phyloP scores from a whole-genome alignment of 2,329 filamentous ascomycete species.

The Aspergillus intermedius region DNA sequence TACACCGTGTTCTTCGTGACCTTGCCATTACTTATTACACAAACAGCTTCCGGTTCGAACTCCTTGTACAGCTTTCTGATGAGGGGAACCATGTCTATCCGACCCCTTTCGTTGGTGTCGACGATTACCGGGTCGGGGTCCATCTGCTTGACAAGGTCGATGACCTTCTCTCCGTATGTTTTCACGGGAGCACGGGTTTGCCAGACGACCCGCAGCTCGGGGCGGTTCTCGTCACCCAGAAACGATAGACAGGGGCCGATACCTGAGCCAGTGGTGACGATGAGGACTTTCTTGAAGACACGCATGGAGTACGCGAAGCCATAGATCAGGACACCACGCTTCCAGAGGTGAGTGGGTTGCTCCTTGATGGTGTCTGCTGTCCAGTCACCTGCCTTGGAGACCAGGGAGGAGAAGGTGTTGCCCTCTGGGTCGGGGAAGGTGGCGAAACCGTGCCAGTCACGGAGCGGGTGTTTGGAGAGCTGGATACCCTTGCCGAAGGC shows the following conservation, averaged over 20 bases:
- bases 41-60: conserved; percentile 58
- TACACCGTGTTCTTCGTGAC: conserved; percentile 64
- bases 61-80: conserved; percentile 46
- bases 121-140: conserved; percentile 61
- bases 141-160: conserved; percentile 50
- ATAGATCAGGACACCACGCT: conserved; percentile 59
- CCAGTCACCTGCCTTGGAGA: conserved; percentile 72
- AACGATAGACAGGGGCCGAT: conserved; percentile 64
- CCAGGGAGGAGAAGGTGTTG: conserved; percentile 59
- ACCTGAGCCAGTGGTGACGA: conserved; percentile 67
- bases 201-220: conserved; percentile 58
- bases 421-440: conserved; percentile 57
- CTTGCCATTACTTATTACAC: conserved; percentile 64
- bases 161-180: conserved; percentile 56
- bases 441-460: conserved; percentile 71
- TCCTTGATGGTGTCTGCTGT: conserved; percentile 57
- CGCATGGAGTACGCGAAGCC: conserved; percentile 63
- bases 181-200: conserved; percentile 54
- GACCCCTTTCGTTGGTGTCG: conserved; percentile 55
- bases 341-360: conserved; percentile 59
- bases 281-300: conserved; percentile 58
- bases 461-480: conserved; percentile 56
- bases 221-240: conserved; percentile 44
- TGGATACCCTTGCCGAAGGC: conserved; percentile 53
- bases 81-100: conserved; percentile 55